Evolutionary conservation across 2,329 filamentous ascomycete genomes (phyloP), one percentile per base, ranked within the genome.

Genomic region (Podosphaera xanthii): DNA sequence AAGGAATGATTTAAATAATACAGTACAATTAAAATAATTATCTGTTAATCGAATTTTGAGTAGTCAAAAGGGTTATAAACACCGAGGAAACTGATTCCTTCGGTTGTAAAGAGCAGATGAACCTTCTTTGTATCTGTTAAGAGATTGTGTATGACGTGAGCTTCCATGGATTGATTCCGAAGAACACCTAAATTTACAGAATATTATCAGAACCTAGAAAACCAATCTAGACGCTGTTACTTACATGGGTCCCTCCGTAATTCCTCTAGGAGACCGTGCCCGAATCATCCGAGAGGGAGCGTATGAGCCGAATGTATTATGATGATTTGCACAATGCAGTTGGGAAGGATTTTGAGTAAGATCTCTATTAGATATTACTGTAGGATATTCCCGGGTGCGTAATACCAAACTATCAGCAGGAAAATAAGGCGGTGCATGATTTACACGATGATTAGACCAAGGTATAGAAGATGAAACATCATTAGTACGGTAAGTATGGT

Each of bases 351-450:
- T 31, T 8, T n/a, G 22, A n/a, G 7, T 33, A 38, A 2, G n/a
- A 12, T 44, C 40, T 61, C 62, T 62, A 56, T 65, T 63, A 62
- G 62, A 58, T 60, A 62, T 36, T 59, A 61, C 53, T 63, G 48
- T 60, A 40, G 63, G 63, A 34, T 60, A 60, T 66, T 64, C 58
- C 60, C 60, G 63, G 61, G 62, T 50, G 48, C 57, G 61, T 40
- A 60, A 60, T 33, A 60, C 50, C 14, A 61, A 58, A 31, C 60
- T 57, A 59, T 65, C 64, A 64, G 65, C 60, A 50, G 62, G 62
- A 65, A 65, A 66, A 59, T 69, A 65, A 65, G 66, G 67, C 61
- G 66, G 65, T 63, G 60, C 63, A 59, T 67, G 61, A 65, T 65
- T 61, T 57, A 66, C 62, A 62, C 59, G 60, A 59, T 64, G 63